Evolutionary conservation across 192 early-diverging fungal species (phyloP), one percentile per base, ranked within the genome.

Genomic region (Coemansia sp.): DNA sequence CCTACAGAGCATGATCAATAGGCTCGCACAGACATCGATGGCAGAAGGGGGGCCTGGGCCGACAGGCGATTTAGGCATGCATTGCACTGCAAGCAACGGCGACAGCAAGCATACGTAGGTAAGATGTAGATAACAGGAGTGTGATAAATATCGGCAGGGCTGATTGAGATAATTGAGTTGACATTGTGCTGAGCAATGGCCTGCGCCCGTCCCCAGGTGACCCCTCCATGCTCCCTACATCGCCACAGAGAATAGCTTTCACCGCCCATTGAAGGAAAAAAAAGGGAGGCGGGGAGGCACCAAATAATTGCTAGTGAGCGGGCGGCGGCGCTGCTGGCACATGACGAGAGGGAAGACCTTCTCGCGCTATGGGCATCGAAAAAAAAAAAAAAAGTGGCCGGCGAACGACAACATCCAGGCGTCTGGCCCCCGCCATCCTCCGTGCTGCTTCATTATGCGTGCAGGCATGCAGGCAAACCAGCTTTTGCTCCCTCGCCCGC

Each of bases 381-480:
- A 57, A 27, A 27, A 27, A 27, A 27, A 27, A 27, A 27, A 27
- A 27, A 34, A 53, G 55, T 58, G 31, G 29, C 55, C 51, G 12
- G 27, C 34, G 34, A 36, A 8, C 51, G 27, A 31, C 6, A 12
- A 4, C 29, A 58, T 29, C 55, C 29, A 29, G 51, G 11, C 25
- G 51, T 10, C 51, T 55, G 51, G 51, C 51, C 29, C 15, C 14
- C 29, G 46, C 46, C 46, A 48, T 58, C 27, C 55, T 58, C 50
- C 50, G 50, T 51, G 50, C 46, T 55, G 51, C 55, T 32, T 32
- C 55, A 58, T 58, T 58, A 58, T 58, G 55, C 55, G 29, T 7
- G 31, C 51, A 14, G 25, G 9, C 25, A 29, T 55, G 51, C 51
- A 55, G 19, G 46, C 46, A 48, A 45, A n/a, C n/a, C 46, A 2